Conservation (phyloP, 306 rosid genomes). For the Gastrolobium bilobum region DNA sequence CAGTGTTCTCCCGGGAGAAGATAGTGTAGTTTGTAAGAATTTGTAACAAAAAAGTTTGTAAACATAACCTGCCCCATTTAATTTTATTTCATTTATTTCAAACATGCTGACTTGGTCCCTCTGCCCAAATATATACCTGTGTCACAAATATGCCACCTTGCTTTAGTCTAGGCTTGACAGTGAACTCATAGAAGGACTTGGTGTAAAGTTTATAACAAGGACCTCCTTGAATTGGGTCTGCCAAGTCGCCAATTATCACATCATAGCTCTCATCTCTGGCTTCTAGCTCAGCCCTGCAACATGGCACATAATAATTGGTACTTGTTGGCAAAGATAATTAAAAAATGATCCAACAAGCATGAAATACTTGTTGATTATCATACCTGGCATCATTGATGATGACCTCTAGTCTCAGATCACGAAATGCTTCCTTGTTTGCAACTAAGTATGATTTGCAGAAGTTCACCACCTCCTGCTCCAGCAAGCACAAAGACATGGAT, state of each 20-base stretch:
- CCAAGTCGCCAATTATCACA: slow-evolving; percentile 91
- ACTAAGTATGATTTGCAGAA: slow-evolving; percentile 89
- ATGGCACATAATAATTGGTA: slow-evolving; percentile 15
- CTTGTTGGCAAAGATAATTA: not conserved
- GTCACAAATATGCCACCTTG: slow-evolving; percentile 93
- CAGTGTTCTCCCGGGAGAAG: too few relatives aligned
- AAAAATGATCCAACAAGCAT: slow-evolving; percentile 14
- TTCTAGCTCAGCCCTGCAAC: slow-evolving; percentile 82
- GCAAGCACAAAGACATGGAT: slow-evolving; percentile 19
- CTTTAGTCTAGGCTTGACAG: slow-evolving; percentile 82
- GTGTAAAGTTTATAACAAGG: slow-evolving; percentile 98
- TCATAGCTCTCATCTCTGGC: slow-evolving; percentile 70
- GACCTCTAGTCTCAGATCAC: slow-evolving; percentile 79
- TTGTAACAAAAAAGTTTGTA: too few relatives aligned
- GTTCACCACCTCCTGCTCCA: slow-evolving; percentile 88
- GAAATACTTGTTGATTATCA: not conserved
- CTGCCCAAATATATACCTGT: slow-evolving; percentile 59
- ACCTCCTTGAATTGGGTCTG: slow-evolving; percentile 97
- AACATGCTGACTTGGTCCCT: not conserved
- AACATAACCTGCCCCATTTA: too few relatives aligned
- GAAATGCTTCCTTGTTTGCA: slow-evolving; percentile 91
- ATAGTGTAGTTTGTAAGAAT: too few relatives aligned
- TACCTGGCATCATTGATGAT: slow-evolving; percentile 95
- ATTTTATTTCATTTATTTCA: slow-evolving; percentile 4
- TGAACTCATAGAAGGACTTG: slow-evolving; percentile 86